Conservation (phyloP, 2,329 filamentous ascomycete genomes). For the Exserohilum rostratum region DNA sequence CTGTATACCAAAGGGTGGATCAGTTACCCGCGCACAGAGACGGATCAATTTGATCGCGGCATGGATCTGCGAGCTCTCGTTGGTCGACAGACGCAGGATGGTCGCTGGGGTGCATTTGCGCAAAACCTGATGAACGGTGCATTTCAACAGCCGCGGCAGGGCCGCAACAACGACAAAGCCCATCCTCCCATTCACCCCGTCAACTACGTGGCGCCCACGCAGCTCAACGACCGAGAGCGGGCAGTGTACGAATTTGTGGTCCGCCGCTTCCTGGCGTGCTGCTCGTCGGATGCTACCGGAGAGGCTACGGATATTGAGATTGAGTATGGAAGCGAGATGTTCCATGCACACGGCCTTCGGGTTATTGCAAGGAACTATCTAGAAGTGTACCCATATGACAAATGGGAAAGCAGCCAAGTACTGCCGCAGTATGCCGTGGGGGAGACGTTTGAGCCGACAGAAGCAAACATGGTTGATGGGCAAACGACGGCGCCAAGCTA, state of each 20-base stretch:
- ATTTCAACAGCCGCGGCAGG: constrained; percentile 81
- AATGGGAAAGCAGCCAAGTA: constrained; percentile 87
- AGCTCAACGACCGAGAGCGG: constrained; percentile 69
- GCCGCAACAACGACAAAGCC: constrained; percentile 91
- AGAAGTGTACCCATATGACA: constrained; percentile 94
- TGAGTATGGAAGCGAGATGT: constrained; percentile 80
- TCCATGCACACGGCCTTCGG: constrained; percentile 80
- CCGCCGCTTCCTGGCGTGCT: constrained; percentile 91
- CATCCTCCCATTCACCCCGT: constrained; percentile 97
- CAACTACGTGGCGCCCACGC: constrained; percentile 71
- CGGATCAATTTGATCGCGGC: constrained; percentile 88
- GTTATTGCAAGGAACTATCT: constrained; percentile 92
- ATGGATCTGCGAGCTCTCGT: constrained; percentile 84
- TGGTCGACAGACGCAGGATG: constrained; percentile 80
- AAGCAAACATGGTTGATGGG: constrained; percentile 89
- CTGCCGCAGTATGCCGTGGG: constrained; percentile 79
- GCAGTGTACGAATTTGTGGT: constrained; percentile 92
- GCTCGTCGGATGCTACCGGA: constrained; percentile 90
- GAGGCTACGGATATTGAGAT: constrained; percentile 85
- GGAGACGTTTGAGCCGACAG: constrained; percentile 84
- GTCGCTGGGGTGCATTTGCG: constrained; percentile 80
- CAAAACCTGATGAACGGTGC: constrained; percentile 74
- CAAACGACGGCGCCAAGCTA: constrained; percentile 85
- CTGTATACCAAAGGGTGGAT: constrained; percentile 96
- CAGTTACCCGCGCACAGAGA: constrained; percentile 96